A percentile compares a stretch with the other conserved stretches of the same genome.
These are phyloP conservation scores for Teratosphaeria gauchensis DNA, from an alignment of 2,329 filamentous ascomycete species.

Conservation along the genomic window DNA sequence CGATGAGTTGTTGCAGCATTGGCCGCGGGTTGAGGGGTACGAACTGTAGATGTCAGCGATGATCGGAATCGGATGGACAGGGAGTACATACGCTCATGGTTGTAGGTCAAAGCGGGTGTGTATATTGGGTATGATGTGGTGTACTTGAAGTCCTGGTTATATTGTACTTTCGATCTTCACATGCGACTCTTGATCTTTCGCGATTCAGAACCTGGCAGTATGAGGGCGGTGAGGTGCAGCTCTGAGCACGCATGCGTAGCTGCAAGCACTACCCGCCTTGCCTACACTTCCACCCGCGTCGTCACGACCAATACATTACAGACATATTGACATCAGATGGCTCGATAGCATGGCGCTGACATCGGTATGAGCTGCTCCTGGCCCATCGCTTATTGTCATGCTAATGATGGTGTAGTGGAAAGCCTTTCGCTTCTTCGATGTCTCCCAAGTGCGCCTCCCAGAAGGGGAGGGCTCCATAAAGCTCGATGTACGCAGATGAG, in stretches of 20 bases:
- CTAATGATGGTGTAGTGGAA: slow-evolving; percentile 62
- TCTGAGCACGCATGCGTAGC: background rate
- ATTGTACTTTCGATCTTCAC: background rate
- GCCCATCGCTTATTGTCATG: background rate
- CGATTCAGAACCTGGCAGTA: background rate
- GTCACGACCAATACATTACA: background rate
- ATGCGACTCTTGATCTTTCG: background rate
- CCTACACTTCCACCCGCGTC: background rate
- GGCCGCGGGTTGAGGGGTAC: slow-evolving; percentile 94
- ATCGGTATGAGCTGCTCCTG: slow-evolving; percentile 15
- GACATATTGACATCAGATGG: slow-evolving; percentile 12
- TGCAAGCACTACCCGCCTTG: background rate
- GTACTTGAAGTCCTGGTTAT: background rate
- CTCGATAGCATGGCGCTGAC: slow-evolving; percentile 24
- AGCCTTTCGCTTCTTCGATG: slow-evolving; percentile 99
- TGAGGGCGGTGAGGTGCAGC: background rate
- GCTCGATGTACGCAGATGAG: slow-evolving; percentile 19
- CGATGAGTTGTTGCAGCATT: slow-evolving; percentile 89
- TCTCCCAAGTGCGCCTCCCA: slow-evolving; percentile 68
- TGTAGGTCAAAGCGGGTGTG: background rate
- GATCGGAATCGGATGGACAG: background rate
- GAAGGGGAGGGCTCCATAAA: slow-evolving; percentile 61
- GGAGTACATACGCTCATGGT: background rate
- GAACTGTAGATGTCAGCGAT: slow-evolving; percentile 39
- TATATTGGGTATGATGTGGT: background rate